Base-by-base conservation (phyloP, 768 basidiomycete species). In the Rubroboletus satanas region DNA sequence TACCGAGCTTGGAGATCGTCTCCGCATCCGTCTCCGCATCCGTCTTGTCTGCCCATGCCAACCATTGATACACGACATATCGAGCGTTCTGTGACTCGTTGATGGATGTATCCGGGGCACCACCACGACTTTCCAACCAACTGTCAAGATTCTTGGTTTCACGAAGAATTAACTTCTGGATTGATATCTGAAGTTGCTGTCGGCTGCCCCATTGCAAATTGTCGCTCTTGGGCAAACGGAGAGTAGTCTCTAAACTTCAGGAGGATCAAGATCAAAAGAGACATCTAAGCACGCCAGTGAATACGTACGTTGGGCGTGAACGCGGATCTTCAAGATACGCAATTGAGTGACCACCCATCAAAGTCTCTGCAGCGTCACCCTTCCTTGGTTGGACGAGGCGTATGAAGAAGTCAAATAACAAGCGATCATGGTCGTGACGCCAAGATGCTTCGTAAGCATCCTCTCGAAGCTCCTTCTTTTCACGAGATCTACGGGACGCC, bases 321-420 rank as follows among this genome's bases (percentile, higher is more conserved):
- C 17, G 28, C n/a, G 45, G 45, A 36, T 56, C 55, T 43, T 56
- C 55, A 0, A 56, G 32, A n/a, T 28, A 7, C 0, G 12, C 53
- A 4, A 56, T 18, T 1, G 54, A 37, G 3, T 26, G 42, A 29
- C 17, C 15, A 14, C 29, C 36, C 3, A 9, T 12, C 2, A 10
- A 7, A 5, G 12, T 9, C 29, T 7, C 10, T 5, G n/a, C 23
- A 3, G 17, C 32, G 7, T 45, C 28, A 6, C 10, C 28, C 12
- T 31, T 9, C 2, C 2, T 11, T 35, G 15, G 39, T n/a, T 47
- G 39, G 6, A 47, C 7, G 7, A 51, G 54, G 0, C 57, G 54
- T 21, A 51, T 28, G 41, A 58, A 58, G 17, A 58, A 58, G 33
- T 58, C 57, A 5, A 51, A 58, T 17, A 58, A 32, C 21, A 58